These are phyloP conservation scores for Didymella pinodella DNA, from an alignment of 2,329 filamentous ascomycete genomes.

Conservation along the genomic window DNA sequence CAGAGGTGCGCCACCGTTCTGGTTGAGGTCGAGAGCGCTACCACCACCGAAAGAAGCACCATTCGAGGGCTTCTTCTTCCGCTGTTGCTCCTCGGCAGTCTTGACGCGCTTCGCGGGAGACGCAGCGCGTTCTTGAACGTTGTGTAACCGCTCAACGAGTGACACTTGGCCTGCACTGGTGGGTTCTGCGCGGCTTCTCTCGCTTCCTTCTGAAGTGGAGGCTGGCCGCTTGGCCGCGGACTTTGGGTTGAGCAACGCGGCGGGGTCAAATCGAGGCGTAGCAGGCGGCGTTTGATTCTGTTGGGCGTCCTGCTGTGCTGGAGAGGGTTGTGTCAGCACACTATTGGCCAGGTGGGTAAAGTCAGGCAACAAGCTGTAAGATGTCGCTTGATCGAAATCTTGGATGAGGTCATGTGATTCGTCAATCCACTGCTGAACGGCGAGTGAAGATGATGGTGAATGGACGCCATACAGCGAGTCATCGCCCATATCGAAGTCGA, in stretches of 20 bases:
- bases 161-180: constrained; percentile 58
- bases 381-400: not conserved
- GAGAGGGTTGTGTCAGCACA: constrained; percentile 30
- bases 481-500: constrained; percentile 17
- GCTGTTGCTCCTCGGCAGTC: constrained; percentile 35
- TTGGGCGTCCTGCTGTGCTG: constrained; percentile 31
- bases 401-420: constrained; percentile 5
- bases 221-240: constrained; percentile 44
- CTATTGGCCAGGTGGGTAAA: not conserved
- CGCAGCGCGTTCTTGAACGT: constrained; percentile 71
- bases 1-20: constrained; percentile 12
- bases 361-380: not conserved
- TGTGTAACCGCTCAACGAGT: constrained; percentile 79
- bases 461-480: not conserved
- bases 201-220: constrained; percentile 28
- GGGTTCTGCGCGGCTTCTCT: constrained; percentile 36
- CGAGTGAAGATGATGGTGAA: constrained; percentile 9
- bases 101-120: constrained; percentile 56
- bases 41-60: constrained; percentile 26
- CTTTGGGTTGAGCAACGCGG: constrained; percentile 45
- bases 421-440: constrained; percentile 12
- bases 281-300: constrained; percentile 14
- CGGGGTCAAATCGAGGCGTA: constrained; percentile 35
- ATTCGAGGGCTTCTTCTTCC: constrained; percentile 30
- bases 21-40: constrained; percentile 55